Base-by-base conservation (phyloP, 2,329 filamentous ascomycete species). In the Cordyceps militaris region DNA sequence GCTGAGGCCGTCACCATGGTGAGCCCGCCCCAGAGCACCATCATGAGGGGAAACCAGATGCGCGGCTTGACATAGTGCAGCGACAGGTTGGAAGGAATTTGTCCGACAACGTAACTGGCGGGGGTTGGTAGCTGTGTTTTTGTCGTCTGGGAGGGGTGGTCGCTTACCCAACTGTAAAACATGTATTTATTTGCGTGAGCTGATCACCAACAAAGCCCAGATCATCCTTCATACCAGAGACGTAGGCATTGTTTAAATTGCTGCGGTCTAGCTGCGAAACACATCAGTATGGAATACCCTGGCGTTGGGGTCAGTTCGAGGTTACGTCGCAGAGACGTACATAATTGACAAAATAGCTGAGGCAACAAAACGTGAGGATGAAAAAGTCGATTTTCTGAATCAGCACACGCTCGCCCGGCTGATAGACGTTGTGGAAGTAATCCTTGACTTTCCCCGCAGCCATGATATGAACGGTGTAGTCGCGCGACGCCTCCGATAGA, bases 21-120 rank as follows among this genome's bases (percentile, higher is more conserved):
- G 26, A 88, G 69, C 0, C 75, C 73, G 2, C 80, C 84, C 86
- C 85, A 88, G 58, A 82, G 65, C 21, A 85, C 58, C 79, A 86
- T 85, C 77, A 84, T 85, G 28, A 73, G 64, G 0, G 84, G 84
- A 64, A 85, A 85, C 73, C 82, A 87, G 60, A 81, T 74, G n/a
- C 83, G 76, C 2, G 84, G 85, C 51, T 78, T 78, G 60, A 88
- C 66, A 62, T 85, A 84, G 66, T 86, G 81, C 3, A 88, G 74
- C 3, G 82, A 82, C 9, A 86, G 67, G 63, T 85, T 85, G 54
- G 78, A 80, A 0, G 83, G 83, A 16, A 86, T 72, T 66, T 87
- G 83, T 1, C 84, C 83, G 4, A 86, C 64, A 26, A 78, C 70
- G 51, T 77, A 76, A 11, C 71, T 57, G 10, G 1, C 34, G 34